These are phyloP conservation scores for Penicillium sp. DNA, from an alignment of 2,329 filamentous ascomycete species.

Conservation along the genomic window DNA sequence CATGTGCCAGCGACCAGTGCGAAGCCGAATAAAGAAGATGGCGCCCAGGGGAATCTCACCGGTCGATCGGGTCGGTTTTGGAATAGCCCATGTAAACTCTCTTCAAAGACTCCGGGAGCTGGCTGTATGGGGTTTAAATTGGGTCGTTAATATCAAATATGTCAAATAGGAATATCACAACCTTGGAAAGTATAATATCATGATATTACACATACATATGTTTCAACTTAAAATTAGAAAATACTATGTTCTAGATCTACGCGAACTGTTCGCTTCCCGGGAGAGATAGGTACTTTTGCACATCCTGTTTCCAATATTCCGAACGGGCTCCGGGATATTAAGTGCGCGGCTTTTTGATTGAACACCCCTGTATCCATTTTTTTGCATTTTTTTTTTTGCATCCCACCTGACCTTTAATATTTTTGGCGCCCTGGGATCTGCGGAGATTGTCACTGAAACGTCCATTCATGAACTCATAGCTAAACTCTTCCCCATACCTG, in stretches of 20 bases:
- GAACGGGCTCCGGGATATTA: neutral
- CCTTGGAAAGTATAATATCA: neutral
- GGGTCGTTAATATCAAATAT: neutral
- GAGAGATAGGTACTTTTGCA: slow-evolving; percentile 7
- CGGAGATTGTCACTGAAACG: neutral
- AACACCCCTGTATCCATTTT: neutral
- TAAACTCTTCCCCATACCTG: neutral
- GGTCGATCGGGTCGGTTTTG: neutral
- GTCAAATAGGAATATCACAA: neutral
- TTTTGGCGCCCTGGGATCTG: slow-evolving; percentile 1
- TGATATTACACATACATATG: neutral
- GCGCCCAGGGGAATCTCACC: neutral
- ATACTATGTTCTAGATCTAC: slow-evolving; percentile 2
- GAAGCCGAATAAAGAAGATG: neutral
- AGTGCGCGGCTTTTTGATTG: neutral
- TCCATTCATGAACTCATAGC: neutral
- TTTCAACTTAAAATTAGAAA: neutral
- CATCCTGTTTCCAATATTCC: neutral
- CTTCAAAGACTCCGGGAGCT: neutral
- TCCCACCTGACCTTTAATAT: slow-evolving; percentile 2
- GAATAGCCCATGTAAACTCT: neutral
- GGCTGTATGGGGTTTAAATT: neutral
- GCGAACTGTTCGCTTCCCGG: slow-evolving; percentile 1
- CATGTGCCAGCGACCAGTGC: slow-evolving; percentile 26
- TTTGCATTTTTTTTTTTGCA: neutral